These are phyloP conservation scores for Amanita thiersii DNA, from an alignment of 768 basidiomycete genomes.

Conservation along the genomic window DNA sequence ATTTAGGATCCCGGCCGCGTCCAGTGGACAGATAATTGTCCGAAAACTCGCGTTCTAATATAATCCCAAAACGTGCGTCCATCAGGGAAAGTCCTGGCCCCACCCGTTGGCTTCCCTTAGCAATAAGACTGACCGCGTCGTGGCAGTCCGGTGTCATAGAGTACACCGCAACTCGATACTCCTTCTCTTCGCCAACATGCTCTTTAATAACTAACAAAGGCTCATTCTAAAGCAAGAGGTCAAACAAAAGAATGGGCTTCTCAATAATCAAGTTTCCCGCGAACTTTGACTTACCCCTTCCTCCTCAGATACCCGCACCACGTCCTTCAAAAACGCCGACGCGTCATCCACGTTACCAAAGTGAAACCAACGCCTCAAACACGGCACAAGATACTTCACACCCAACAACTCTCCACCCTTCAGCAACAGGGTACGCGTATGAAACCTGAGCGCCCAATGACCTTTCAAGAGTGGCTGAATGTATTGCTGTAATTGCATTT, in stretches of 20 bases:
- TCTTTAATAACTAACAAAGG: not conserved
- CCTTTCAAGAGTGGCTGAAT: not conserved
- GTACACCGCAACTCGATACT: not conserved
- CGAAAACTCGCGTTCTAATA: not conserved
- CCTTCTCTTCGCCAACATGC: not conserved
- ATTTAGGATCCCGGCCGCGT: not conserved
- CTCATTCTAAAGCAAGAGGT: conserved; percentile 1
- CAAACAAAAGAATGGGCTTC: no score
- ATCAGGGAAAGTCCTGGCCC: conserved; percentile 2
- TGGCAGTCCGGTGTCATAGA: not conserved
- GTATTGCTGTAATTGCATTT: not conserved
- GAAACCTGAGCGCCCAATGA: not conserved
- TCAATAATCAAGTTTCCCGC: no score
- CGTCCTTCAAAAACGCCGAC: not conserved
- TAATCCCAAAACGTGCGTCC: conserved; percentile 1
- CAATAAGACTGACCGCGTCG: conserved; percentile 2
- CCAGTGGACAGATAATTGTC: not conserved
- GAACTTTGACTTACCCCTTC: not conserved
- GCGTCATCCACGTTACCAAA: not conserved
- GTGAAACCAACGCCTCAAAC: not conserved
- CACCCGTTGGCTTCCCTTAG: not conserved
- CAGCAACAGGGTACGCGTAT: not conserved
- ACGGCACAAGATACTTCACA: not conserved
- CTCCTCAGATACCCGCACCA: not conserved
- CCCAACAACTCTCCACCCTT: not conserved